Base-by-base conservation (phyloP, 352 stramenopile genomes). In the Pythium folliculosum region DNA sequence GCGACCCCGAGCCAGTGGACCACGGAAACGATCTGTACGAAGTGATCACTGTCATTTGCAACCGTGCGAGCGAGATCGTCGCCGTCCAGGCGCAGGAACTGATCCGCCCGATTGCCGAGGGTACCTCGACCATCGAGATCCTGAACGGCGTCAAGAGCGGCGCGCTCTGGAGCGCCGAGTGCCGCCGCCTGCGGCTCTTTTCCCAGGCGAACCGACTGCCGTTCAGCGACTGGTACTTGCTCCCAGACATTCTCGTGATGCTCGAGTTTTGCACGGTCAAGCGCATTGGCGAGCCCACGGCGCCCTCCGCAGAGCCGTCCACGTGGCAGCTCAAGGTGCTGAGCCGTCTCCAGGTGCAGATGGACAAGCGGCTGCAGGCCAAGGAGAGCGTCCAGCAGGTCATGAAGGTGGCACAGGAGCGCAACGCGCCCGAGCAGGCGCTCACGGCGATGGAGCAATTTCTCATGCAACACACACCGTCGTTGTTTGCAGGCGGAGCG, bases 311-410 rank as follows among this genome's bases (percentile, higher is more conserved):
- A 2, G 40, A 47, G 40, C 40, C 17, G 40, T 21, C 40, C 17
- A 71, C 80, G 14, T 90, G 82, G 80, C 80, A 88, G 49, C 71
- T 79, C 40, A 83, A 76, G 38, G 69, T 83, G 19, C 52, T 88
- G 35, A 70, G 55, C 23, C 71, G 72, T 21, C 68, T 86, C 12
- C 80, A 90, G 56, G 68, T 72, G 12, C 54, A 66, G 19, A 67
- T 90, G 57, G 76, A 86, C 57, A 76, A 83, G 57, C 80, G 80
- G 5, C 57, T 90, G 5, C 47, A 89, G 40, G 71, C 72, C 51
- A 90, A 86, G 47, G 78, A 88, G 22, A 89, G 78, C 60, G 56
- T 90, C 6, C 80, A 88, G 59, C 71, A 70, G 16, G 55, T 89
- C 47, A 73, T 84, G 38, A 77, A 74, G 35, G 40, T 45, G 23